Conservation (phyloP, 2,329 filamentous ascomycete species). For the Orbilia brochopaga region DNA sequence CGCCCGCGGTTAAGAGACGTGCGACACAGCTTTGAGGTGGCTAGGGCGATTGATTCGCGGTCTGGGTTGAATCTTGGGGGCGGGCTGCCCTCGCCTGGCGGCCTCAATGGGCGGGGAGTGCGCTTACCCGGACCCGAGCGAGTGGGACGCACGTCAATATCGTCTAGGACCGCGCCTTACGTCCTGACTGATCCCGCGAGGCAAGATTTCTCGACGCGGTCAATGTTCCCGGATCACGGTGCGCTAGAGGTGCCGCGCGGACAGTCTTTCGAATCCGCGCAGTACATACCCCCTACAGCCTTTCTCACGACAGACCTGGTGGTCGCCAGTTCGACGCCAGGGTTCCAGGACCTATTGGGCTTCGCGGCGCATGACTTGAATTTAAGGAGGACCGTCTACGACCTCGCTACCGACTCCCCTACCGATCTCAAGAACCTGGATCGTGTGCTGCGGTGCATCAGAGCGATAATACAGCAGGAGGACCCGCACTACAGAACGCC, state of each 20-base stretch:
- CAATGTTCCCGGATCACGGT: slow-evolving; percentile 59
- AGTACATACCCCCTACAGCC: slow-evolving; percentile 52
- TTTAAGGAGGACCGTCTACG: slow-evolving; percentile 45
- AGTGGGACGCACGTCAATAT: slow-evolving; percentile 48
- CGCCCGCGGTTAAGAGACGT: slow-evolving; percentile 78
- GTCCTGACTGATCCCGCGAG: slow-evolving; percentile 47
- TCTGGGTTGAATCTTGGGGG: slow-evolving; percentile 45
- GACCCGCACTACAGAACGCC: slow-evolving; percentile 47
- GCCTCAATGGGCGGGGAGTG: slow-evolving; percentile 45
- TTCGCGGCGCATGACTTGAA: slow-evolving; percentile 48
- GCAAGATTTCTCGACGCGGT: slow-evolving; percentile 41
- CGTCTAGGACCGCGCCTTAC: slow-evolving; percentile 49
- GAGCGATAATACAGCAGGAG: slow-evolving; percentile 48
- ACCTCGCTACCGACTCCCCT: slow-evolving; percentile 47
- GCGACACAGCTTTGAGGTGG: slow-evolving; percentile 59
- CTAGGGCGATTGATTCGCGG: slow-evolving; percentile 52
- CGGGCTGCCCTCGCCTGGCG: slow-evolving; percentile 44
- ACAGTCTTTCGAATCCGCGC: slow-evolving; percentile 32
- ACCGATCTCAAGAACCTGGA: slow-evolving; percentile 49
- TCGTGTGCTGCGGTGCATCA: slow-evolving; percentile 50
- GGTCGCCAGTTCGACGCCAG: slow-evolving; percentile 59
- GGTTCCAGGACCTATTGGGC: slow-evolving; percentile 47
- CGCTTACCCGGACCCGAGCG: slow-evolving; percentile 49
- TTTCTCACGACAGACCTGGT: slow-evolving; percentile 56
- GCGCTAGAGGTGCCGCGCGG: slow-evolving; percentile 62